Percentiles rank a stretch among this genome's conserved stretches.
These are phyloP conservation scores for Thraustotheca clavata DNA, from an alignment of 352 stramenopile species.

Conservation along the genomic window DNA sequence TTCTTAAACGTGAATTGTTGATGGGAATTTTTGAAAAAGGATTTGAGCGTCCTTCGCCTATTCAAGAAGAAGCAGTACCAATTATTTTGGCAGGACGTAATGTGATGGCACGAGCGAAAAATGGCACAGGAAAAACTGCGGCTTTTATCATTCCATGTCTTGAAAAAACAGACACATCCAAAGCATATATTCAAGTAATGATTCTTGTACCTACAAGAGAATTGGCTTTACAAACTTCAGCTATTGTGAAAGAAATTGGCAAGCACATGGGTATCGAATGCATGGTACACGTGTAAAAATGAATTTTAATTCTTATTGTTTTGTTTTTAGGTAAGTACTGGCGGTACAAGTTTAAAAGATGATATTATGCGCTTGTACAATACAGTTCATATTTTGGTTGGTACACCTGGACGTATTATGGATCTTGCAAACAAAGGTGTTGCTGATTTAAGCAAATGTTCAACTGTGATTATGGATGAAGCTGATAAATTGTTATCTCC, in stretches of 20 bases:
- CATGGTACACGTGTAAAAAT: constrained; percentile 67
- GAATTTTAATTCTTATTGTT: background rate
- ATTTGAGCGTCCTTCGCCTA: constrained; percentile 97
- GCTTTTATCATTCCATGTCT: constrained; percentile 99
- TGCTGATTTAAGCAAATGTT: constrained; percentile 94
- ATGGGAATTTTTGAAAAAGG: constrained; percentile 99
- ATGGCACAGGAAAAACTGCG: constrained; percentile 99
- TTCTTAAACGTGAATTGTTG: constrained; percentile 97
- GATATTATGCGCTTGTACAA: constrained; percentile 99
- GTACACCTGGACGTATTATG: constrained; percentile 97
- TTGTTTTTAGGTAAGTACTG: constrained; percentile 80
- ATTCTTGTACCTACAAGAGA: constrained; percentile 99
- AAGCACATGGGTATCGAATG: constrained; percentile 96
- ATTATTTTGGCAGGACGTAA: constrained; percentile 98
- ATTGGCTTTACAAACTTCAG: constrained; percentile 97
- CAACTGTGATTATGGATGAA: constrained; percentile 99
- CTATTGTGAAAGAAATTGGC: constrained; percentile 97
- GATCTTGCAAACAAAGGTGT: constrained; percentile 98
- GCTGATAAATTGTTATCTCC: constrained; percentile 98
- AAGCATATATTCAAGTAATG: constrained; percentile 97
- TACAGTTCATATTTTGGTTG: constrained; percentile 98
- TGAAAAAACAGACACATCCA: constrained; percentile 97
- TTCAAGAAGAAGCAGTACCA: constrained; percentile 99
- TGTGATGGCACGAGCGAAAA: constrained; percentile 98
- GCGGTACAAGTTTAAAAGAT: constrained; percentile 97